phyloP scores from a whole-genome alignment of 352 stramenopile species.

The Thalassiosira livingstoniorum region DNA sequence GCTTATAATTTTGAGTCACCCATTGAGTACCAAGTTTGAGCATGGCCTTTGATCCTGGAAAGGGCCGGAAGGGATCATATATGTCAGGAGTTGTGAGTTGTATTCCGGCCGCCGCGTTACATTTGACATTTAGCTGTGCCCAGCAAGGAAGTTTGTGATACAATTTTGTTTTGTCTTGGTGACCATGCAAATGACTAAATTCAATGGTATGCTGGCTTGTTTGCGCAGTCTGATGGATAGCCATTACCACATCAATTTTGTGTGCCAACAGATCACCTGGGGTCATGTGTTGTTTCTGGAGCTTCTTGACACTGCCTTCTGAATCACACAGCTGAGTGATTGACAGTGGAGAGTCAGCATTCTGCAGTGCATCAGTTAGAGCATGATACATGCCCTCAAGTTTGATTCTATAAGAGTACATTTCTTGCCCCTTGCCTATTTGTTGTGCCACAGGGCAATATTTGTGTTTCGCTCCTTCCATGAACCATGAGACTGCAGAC shows the following conservation, averaged over 20 bases:
- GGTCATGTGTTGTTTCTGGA: too few species aligned
- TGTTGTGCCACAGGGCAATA: not conserved
- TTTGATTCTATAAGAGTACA: not conserved
- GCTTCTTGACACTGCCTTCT: not conserved
- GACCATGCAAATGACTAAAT: too few species aligned
- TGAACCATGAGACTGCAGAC: not conserved
- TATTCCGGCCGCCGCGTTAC: not conserved
- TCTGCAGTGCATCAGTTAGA: not conserved
- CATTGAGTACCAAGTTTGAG: conserved; percentile 16
- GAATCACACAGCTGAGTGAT: not conserved
- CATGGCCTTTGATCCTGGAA: conserved; percentile 20
- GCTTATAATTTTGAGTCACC: conserved; percentile 9
- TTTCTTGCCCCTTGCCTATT: not conserved
- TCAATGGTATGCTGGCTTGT: too few species aligned
- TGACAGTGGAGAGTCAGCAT: not conserved
- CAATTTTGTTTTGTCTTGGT: too few species aligned
- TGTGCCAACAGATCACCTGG: not conserved
- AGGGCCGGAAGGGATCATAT: not conserved
- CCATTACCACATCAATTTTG: conserved; percentile 3
- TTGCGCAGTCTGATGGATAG: too few species aligned
- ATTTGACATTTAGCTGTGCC: too few species aligned
- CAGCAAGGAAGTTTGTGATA: too few species aligned
- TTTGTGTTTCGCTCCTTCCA: too few species aligned
- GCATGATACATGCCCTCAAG: not conserved
- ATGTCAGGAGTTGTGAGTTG: not conserved